phyloP scores from a whole-genome alignment of 2,329 filamentous ascomycete genomes.

The Clonostachys byssicola region DNA sequence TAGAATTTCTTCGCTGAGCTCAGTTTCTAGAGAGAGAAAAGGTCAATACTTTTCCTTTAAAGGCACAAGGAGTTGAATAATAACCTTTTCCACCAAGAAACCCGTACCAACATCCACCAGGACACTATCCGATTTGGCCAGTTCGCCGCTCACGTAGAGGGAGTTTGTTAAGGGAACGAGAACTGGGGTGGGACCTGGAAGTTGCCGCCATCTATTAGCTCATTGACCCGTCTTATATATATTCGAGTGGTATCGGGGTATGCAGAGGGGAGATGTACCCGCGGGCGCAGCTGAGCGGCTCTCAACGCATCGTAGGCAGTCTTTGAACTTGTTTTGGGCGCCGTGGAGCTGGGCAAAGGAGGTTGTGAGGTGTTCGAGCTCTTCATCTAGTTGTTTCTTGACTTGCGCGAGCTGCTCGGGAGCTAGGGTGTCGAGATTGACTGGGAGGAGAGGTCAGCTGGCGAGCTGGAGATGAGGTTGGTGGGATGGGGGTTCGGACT shows the following conservation, averaged over 20 bases:
- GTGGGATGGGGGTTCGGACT: conserved; percentile 9
- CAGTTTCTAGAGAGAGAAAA: conserved; percentile 32
- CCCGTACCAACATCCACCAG: conserved; percentile 92
- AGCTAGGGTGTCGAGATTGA: conserved; percentile 70
- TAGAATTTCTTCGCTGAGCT: conserved; percentile 54
- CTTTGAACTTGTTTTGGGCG: conserved; percentile 87
- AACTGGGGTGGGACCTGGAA: conserved; percentile 46
- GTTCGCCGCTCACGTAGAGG: conserved; percentile 82
- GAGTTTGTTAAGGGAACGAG: conserved; percentile 94
- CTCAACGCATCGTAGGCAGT: conserved; percentile 78
- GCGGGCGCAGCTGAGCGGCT: conserved; percentile 22
- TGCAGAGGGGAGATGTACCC: conserved; percentile 14
- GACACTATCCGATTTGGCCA: conserved; percentile 71
- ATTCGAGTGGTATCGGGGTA: not conserved
- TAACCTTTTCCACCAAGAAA: conserved; percentile 89
- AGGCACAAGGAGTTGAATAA: not conserved
- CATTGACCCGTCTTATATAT: not conserved
- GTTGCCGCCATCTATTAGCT: too few species aligned
- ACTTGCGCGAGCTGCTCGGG: conserved; percentile 83
- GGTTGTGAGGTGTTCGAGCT: conserved; percentile 87
- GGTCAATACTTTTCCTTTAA: not conserved
- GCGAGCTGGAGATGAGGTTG: not conserved
- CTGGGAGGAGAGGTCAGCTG: conserved; percentile 21
- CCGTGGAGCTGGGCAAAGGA: conserved; percentile 88
- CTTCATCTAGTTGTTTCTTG: conserved; percentile 94